Conservation (phyloP, 805 yeast species). For the Komagataella phaffii region DNA sequence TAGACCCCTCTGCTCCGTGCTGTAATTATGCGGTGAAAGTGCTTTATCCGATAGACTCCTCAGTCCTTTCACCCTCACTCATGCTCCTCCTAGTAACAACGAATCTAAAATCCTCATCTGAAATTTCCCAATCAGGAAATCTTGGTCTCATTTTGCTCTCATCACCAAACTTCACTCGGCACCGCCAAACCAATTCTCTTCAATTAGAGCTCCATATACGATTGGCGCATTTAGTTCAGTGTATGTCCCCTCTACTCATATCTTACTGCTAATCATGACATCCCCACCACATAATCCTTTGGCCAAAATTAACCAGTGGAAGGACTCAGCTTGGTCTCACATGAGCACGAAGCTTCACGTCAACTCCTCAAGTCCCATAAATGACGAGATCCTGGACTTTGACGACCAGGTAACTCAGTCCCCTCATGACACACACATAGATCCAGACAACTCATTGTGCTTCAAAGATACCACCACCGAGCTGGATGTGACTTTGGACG, state of each 20-base stretch:
- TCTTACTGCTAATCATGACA: background rate
- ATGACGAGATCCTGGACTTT: background rate
- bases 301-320: background rate
- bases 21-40: no score
- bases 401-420: background rate
- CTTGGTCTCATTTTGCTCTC: background rate
- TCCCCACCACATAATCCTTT: background rate
- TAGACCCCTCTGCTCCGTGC: no score
- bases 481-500: background rate
- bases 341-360: background rate
- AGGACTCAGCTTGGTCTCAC: background rate
- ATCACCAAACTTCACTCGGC: background rate
- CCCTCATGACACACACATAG: background rate
- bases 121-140: slow-evolving; percentile 1
- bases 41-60: no score
- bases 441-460: background rate
- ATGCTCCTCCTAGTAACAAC: background rate
- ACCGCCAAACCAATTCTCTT: background rate
- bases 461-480: background rate
- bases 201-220: background rate
- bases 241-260: background rate
- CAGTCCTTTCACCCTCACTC: background rate
- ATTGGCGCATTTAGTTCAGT: background rate
- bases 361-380: background rate
- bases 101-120: background rate